Evolutionary conservation across 2,329 filamentous ascomycete genomes (phyloP), one percentile per base, ranked within the genome.

Genomic region (Diaporthe caulivora): DNA sequence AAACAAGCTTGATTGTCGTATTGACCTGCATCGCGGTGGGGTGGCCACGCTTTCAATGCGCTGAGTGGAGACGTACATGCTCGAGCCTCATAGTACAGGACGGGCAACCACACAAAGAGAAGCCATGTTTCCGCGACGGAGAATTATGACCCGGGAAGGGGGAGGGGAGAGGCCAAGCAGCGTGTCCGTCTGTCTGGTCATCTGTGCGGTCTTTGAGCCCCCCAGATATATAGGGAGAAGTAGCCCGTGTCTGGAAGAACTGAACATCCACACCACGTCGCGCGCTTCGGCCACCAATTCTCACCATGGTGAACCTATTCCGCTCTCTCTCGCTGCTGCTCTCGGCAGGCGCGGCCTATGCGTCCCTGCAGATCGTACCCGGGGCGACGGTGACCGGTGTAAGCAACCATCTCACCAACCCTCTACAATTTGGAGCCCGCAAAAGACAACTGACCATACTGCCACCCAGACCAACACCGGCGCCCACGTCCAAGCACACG

Each of bases 401-500:
- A 72, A 34, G 74, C 18, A 10, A 21, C 17, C 40, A 40, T 34
- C 34, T 9, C 5, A 34, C 34, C 34, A 34, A 9, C 40, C n/a
- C 11, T 8, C 15, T 29, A 34, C 31, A 64, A n/a, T 17, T 37
- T 29, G 1, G 11, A 51, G 3, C 10, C 10, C 40, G 15, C n/a
- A 10, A 54, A 31, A 40, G 11, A 13, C 6, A 2, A 62, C 47
- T 47, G 24, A 65, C 2, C 53, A 13, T 15, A 6, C 9, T 31
- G 26, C 37, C 5, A 49, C 17, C 10, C 26, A 77, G 74, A 72
- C 76, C 53, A 78, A 78, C 65, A 78, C 77, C 2, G 76, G 74
- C 34, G 84, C 86, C 29, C 90, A 92, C 76, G 83, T 93, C 7
- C 92, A 93, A 83, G 92, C 92, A 0, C 92, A 93, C 77, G 92